Evolutionary conservation across 2,329 filamentous ascomycete genomes (phyloP).

Genomic region (Pestalotiopsis sp.): DNA sequence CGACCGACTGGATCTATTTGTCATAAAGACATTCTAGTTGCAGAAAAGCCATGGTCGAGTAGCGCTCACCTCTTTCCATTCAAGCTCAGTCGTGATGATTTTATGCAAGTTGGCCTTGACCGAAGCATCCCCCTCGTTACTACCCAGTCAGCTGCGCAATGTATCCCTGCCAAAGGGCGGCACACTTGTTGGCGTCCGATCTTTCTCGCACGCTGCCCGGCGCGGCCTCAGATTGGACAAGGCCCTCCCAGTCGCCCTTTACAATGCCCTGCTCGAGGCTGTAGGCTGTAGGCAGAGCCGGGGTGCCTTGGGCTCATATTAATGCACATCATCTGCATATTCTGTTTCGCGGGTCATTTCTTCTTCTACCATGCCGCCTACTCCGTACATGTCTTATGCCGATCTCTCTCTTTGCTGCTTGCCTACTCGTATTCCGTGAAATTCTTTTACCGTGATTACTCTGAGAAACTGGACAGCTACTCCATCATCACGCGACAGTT

Average conservation of each 20-base stretch:
- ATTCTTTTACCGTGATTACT: background rate
- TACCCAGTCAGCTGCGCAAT: background rate
- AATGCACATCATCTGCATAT: background rate
- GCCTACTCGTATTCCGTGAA: background rate
- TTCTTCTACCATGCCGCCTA: background rate
- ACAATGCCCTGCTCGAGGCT: background rate
- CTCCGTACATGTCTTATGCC: background rate
- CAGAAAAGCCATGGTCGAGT: background rate
- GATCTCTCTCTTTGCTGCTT: background rate
- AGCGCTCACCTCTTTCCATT: background rate
- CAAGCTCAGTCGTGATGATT: background rate
- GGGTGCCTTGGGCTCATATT: background rate
- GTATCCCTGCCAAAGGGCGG: constrained; percentile 4
- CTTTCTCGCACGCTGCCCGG: constrained; percentile 1
- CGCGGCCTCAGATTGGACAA: background rate
- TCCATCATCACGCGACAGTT: background rate
- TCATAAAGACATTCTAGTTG: background rate
- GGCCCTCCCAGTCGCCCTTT: background rate
- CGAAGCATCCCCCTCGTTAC: background rate
- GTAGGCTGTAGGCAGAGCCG: background rate
- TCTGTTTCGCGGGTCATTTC: background rate
- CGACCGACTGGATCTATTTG: background rate
- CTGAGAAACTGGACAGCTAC: background rate
- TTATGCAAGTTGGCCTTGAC: background rate
- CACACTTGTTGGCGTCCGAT: background rate